A percentile compares a stretch with the other conserved stretches of the same genome.
Conservation (phyloP, 352 stramenopile species). For the Globisporangium sylvaticum region DNA sequence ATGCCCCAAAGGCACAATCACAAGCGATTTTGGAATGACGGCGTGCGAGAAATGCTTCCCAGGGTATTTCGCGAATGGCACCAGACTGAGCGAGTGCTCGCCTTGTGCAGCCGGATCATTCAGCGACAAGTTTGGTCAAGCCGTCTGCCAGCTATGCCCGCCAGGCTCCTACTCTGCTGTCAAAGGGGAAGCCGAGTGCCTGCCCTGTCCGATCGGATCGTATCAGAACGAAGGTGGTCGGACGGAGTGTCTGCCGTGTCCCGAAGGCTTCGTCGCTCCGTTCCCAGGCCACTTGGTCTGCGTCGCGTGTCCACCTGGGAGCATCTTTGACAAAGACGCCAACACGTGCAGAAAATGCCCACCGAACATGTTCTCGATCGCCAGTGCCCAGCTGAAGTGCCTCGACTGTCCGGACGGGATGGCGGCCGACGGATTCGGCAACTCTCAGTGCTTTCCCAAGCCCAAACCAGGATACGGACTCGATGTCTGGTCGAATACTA, state of each 20-base stretch:
- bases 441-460: background rate
- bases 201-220: conserved; percentile 33
- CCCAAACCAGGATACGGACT: conserved; percentile 3
- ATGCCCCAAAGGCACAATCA: conserved; percentile 25
- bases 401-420: conserved; percentile 5
- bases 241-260: conserved; percentile 30
- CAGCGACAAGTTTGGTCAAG: conserved; percentile 18
- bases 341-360: conserved; percentile 8
- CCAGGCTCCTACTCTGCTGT: conserved; percentile 27
- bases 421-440: conserved; percentile 11
- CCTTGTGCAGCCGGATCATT: conserved; percentile 43
- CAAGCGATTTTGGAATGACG: conserved; percentile 2
- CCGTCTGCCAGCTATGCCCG: conserved; percentile 24
- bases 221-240: conserved; percentile 35
- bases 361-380: conserved; percentile 7
- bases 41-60: conserved; percentile 19
- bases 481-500: background rate
- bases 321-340: conserved; percentile 24
- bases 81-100: conserved; percentile 30
- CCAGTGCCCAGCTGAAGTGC: conserved; percentile 11
- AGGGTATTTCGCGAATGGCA: conserved; percentile 24
- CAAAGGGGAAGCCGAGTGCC: conserved; percentile 40
- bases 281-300: conserved; percentile 33
- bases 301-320: conserved; percentile 33
- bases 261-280: conserved; percentile 33